These are phyloP conservation scores for Mortierella sp. DNA, from an alignment of 371 early-diverging fungal species.

Conservation along the genomic window DNA sequence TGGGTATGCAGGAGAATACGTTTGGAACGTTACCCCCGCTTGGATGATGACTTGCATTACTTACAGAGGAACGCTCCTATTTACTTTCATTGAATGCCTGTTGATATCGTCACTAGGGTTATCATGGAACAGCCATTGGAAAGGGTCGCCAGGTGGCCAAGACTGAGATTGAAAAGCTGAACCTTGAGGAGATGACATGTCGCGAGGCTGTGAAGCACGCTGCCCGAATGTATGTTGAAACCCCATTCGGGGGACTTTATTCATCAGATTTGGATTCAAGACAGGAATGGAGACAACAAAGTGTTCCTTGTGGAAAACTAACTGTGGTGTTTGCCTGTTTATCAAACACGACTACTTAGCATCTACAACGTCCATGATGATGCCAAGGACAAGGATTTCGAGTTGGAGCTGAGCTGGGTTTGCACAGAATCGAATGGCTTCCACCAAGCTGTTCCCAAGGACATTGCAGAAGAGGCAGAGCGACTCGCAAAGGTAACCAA, in stretches of 20 bases:
- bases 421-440: conserved; percentile 82
- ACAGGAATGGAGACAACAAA: no score
- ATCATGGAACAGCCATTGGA: conserved; percentile 94
- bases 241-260: neutral
- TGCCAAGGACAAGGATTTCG: conserved; percentile 97
- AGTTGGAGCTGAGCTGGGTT: conserved; percentile 97
- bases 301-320: no score
- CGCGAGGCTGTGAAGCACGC: conserved; percentile 95
- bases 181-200: conserved; percentile 84
- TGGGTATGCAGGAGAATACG: conserved; percentile 76
- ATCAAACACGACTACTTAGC: conserved; percentile 53
- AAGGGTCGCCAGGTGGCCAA: conserved; percentile 97
- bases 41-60: no score
- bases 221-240: conserved; percentile 84
- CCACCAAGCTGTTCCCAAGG: conserved; percentile 91
- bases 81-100: no score
- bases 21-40: no score
- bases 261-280: neutral
- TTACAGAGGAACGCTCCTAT: no score
- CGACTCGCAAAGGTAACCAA: conserved; percentile 76
- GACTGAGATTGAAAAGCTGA: conserved; percentile 96
- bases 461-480: conserved; percentile 88
- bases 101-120: no score
- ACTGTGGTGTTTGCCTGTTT: neutral
- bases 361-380: conserved; percentile 97